A percentile compares a stretch with the other conserved stretches of the same genome.
phyloP scores from a whole-genome alignment of 2,329 filamentous ascomycete species.

The Septoria linicola region DNA sequence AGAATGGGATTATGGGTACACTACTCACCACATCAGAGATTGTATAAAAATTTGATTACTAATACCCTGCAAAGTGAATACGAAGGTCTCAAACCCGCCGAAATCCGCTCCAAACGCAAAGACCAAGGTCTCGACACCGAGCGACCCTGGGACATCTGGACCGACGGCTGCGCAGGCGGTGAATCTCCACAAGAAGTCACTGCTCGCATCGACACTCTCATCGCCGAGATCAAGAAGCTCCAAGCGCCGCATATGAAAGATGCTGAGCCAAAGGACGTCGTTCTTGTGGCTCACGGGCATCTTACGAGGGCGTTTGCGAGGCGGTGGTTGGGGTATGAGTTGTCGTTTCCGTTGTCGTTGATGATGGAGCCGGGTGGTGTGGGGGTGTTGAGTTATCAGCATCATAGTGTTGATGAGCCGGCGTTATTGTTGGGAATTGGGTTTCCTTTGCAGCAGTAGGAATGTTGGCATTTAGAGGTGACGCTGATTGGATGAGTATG shows the following conservation, averaged over 20 bases:
- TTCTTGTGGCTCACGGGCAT: slow-evolving; percentile 84
- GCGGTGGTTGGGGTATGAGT: slow-evolving; percentile 69
- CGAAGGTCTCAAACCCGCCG: slow-evolving; percentile 71
- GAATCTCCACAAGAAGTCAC: slow-evolving; percentile 72
- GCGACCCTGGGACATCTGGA: slow-evolving; percentile 80
- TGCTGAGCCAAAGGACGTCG: slow-evolving; percentile 58
- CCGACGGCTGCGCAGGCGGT: slow-evolving; percentile 80
- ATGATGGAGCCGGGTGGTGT: slow-evolving; percentile 82
- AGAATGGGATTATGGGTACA: slow-evolving; percentile 75
- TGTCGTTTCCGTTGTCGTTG: slow-evolving; percentile 69
- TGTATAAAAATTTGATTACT: not conserved
- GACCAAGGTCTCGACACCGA: slow-evolving; percentile 56
- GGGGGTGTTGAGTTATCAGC: slow-evolving; percentile 79
- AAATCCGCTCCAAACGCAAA: slow-evolving; percentile 63
- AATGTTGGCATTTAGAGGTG: no score
- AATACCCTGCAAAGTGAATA: slow-evolving; percentile 49
- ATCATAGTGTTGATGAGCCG: slow-evolving; percentile 73
- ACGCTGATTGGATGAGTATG: no score
- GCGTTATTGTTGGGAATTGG: slow-evolving; percentile 75
- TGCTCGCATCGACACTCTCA: slow-evolving; percentile 68
- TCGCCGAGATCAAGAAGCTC: slow-evolving; percentile 67
- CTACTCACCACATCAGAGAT: slow-evolving; percentile 38
- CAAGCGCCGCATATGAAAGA: slow-evolving; percentile 48
- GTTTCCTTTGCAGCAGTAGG: slow-evolving; percentile 47
- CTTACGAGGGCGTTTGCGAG: slow-evolving; percentile 81